These are phyloP conservation scores for Blastomyces percursus DNA, from an alignment of 2,329 filamentous ascomycete genomes.

Conservation along the genomic window DNA sequence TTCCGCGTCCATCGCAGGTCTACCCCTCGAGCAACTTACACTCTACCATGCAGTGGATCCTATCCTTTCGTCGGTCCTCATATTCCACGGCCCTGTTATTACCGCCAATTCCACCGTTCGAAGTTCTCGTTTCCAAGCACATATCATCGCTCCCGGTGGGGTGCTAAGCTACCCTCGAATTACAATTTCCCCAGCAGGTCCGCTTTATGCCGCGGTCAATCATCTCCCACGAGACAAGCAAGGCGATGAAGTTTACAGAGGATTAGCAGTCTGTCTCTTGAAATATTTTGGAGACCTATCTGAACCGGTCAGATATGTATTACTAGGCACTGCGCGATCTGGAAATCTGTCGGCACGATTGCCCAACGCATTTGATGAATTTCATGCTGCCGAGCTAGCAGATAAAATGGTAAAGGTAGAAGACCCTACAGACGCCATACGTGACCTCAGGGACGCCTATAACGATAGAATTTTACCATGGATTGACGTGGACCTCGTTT, in stretches of 20 bases:
- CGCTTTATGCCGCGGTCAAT: slow-evolving; percentile 81
- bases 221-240: slow-evolving; percentile 87
- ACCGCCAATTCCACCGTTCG: slow-evolving; percentile 77
- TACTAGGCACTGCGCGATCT: slow-evolving; percentile 46
- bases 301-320: slow-evolving; percentile 58
- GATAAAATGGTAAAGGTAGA: slow-evolving; percentile 75
- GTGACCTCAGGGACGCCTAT: slow-evolving; percentile 62
- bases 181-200: slow-evolving; percentile 84
- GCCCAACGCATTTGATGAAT: slow-evolving; percentile 68
- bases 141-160: slow-evolving; percentile 81
- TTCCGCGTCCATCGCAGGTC: slow-evolving; percentile 59
- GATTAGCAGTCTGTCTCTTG: slow-evolving; percentile 79
- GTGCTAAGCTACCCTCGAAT: slow-evolving; percentile 83
- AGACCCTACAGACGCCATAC: slow-evolving; percentile 60
- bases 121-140: slow-evolving; percentile 87
- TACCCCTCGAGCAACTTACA: slow-evolving; percentile 69
- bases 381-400: slow-evolving; percentile 85
- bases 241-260: slow-evolving; percentile 85
- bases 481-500: slow-evolving; percentile 75
- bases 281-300: slow-evolving; percentile 91
- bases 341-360: slow-evolving; percentile 50
- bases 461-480: slow-evolving; percentile 74
- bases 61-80: slow-evolving; percentile 64
- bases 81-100: slow-evolving; percentile 87
- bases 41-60: slow-evolving; percentile 86